These are phyloP conservation scores for Oenanthe javanica DNA, from an alignment of 140 eudicot species.

Conservation along the genomic window DNA sequence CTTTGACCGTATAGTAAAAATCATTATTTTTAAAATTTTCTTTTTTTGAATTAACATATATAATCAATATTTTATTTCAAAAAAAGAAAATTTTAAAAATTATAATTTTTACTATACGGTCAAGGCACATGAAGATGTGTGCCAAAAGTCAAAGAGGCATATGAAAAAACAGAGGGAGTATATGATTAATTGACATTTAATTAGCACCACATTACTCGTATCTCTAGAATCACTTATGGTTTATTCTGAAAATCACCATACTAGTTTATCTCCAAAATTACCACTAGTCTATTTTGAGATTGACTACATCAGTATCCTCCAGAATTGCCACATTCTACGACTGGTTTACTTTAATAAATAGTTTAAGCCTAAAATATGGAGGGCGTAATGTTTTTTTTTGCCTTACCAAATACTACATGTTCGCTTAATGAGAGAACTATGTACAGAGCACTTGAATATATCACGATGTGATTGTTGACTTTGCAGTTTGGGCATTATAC, in stretches of 20 bases:
- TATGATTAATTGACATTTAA: background rate
- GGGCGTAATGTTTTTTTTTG: background rate
- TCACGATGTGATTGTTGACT: background rate
- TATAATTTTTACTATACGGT: too few species aligned
- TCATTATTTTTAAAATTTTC: too few species aligned
- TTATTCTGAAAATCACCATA: background rate
- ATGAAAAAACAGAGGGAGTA: too few species aligned
- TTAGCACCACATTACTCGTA: background rate
- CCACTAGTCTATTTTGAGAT: background rate
- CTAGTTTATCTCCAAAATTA: background rate
- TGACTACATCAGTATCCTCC: background rate
- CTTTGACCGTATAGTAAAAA: too few species aligned
- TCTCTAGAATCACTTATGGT: background rate
- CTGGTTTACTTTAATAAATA: background rate
- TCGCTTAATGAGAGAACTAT: background rate
- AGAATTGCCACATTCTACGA: background rate
- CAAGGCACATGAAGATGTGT: too few species aligned
- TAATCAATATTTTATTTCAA: too few species aligned
- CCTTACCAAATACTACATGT: background rate
- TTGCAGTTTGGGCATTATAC: background rate
- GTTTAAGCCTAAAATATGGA: background rate
- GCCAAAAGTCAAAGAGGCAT: too few species aligned
- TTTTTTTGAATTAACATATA: too few species aligned
- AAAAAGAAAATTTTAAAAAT: too few species aligned
- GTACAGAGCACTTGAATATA: background rate